These are phyloP conservation scores for Yarrowia sp. DNA, from an alignment of 805 yeast species.

Conservation along the genomic window DNA sequence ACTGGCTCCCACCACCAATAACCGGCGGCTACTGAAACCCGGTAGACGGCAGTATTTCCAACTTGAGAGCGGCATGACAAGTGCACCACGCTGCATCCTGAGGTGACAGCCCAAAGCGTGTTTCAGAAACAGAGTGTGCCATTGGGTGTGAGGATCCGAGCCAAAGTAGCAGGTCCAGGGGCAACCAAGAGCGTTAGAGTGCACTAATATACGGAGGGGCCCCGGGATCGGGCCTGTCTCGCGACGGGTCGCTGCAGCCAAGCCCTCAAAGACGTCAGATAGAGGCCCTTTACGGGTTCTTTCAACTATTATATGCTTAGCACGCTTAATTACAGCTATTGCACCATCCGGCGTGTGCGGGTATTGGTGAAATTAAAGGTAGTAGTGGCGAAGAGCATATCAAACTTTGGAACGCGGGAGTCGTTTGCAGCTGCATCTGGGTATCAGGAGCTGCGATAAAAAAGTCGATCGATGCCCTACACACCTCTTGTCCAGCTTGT, in stretches of 20 bases:
- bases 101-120: not conserved
- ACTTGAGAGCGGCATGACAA: slow-evolving; percentile 5
- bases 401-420: too few species aligned
- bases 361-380: not conserved
- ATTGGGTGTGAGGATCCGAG: not conserved
- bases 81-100: not conserved
- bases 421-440: too few species aligned
- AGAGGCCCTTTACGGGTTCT: not conserved
- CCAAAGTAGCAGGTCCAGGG: not conserved
- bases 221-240: not conserved
- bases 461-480: not conserved
- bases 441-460: too few species aligned
- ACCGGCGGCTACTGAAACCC: slow-evolving; percentile 4
- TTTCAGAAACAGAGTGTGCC: not conserved
- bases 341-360: slow-evolving; percentile 6
- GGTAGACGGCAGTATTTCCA: not conserved
- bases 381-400: not conserved
- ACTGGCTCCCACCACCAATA: not conserved
- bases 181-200: not conserved
- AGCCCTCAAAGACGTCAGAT: too few species aligned
- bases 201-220: not conserved
- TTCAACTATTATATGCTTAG: not conserved
- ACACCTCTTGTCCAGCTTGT: too few species aligned
- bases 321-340: not conserved
- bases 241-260: not conserved